Evolutionary conservation across 768 basidiomycete species (phyloP).

Genomic region (Neoboletus brunneissimus): DNA sequence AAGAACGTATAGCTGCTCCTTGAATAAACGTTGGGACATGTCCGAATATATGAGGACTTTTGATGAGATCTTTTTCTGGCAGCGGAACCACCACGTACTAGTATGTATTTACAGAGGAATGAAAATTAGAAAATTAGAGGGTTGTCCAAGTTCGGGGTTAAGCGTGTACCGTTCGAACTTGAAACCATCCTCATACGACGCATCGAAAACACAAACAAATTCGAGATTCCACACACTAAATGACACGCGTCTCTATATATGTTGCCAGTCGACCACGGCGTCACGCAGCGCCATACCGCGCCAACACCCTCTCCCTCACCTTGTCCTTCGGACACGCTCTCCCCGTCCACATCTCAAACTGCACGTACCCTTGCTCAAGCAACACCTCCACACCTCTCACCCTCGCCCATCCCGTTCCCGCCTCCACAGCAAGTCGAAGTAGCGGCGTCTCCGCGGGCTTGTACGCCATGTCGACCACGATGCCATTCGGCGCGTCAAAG

Average conservation of each 20-base stretch:
- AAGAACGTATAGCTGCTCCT: slow-evolving; percentile 14
- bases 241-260: neutral
- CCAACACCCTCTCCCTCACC: slow-evolving; percentile 50
- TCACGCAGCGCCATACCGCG: slow-evolving; percentile 35
- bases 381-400: slow-evolving; percentile 84
- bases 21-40: neutral
- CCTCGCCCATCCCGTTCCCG: slow-evolving; percentile 54
- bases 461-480: slow-evolving; percentile 94
- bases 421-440: slow-evolving; percentile 58
- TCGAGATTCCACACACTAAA: no score
- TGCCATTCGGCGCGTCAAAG: slow-evolving; percentile 60
- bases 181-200: no score
- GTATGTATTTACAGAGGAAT: no score
- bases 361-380: slow-evolving; percentile 84
- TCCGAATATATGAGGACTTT: no score
- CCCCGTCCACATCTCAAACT: slow-evolving; percentile 83
- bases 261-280: neutral
- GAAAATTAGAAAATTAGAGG: no score
- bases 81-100: no score
- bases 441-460: slow-evolving; percentile 84
- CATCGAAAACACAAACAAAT: no score
- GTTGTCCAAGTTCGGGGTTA: no score
- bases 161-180: no score
- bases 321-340: slow-evolving; percentile 50
- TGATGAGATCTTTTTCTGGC: no score